These are phyloP conservation scores for Mucor lusitanicus DNA, from an alignment of 371 early-diverging fungal species.

Conservation along the genomic window DNA sequence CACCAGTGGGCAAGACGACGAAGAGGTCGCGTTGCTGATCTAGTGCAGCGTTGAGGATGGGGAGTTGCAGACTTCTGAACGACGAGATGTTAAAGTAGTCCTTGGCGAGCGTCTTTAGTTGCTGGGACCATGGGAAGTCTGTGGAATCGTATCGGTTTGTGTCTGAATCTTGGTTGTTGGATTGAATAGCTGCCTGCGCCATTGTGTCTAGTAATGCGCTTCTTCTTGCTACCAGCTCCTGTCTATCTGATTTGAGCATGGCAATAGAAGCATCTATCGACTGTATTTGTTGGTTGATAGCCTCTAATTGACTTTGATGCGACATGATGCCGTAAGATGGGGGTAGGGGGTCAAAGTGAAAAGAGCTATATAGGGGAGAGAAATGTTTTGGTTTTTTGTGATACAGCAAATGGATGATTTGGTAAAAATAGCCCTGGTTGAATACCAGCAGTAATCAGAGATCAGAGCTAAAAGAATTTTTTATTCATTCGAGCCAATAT, in stretches of 20 bases:
- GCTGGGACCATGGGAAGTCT: conserved; percentile 57
- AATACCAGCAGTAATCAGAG: neutral
- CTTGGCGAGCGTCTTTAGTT: conserved; percentile 35
- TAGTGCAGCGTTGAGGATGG: conserved; percentile 76
- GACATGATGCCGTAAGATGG: neutral
- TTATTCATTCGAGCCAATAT: neutral
- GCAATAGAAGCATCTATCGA: conserved; percentile 23
- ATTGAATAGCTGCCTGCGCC: conserved; percentile 1
- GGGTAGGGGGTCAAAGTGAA: neutral
- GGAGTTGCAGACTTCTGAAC: conserved; percentile 75
- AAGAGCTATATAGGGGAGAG: neutral
- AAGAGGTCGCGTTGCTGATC: conserved; percentile 72
- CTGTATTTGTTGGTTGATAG: conserved; percentile 24
- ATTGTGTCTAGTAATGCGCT: conserved; percentile 2
- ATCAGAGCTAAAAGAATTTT: neutral
- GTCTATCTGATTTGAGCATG: conserved; percentile 9
- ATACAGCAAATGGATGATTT: neutral
- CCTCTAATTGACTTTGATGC: conserved; percentile 8
- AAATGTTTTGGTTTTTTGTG: neutral
- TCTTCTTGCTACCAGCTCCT: conserved; percentile 2
- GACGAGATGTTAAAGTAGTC: conserved; percentile 50
- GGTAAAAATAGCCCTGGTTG: neutral
- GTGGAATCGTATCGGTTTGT: conserved; percentile 27
- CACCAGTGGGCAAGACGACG: conserved; percentile 89
- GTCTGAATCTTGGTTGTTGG: neutral